These are phyloP conservation scores for Gossypium stocksii DNA, from an alignment of 345 rosid species.

Conservation along the genomic window DNA sequence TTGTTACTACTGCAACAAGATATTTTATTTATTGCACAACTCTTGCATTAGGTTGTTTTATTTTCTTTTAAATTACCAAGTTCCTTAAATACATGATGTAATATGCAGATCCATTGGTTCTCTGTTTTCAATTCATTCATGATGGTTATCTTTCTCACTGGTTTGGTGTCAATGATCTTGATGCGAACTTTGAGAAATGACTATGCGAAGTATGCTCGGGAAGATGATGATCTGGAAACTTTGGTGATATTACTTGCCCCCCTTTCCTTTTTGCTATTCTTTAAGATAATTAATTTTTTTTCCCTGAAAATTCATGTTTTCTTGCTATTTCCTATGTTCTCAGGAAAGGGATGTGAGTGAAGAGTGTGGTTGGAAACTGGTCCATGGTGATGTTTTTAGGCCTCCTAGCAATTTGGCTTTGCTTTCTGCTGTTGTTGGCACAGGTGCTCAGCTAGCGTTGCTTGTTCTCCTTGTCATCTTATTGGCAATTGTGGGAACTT, in stretches of 20 bases:
- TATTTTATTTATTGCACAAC: background rate
- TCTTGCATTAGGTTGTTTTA: background rate
- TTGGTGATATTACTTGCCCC: conserved; percentile 46
- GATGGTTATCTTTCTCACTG: conserved; percentile 99
- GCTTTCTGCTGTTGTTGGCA: conserved; percentile 92
- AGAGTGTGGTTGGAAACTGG: conserved; percentile 98
- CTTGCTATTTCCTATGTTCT: conserved; percentile 8
- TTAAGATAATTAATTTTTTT: background rate
- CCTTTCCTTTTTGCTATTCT: background rate
- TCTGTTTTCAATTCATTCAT: conserved; percentile 96
- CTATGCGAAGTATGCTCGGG: conserved; percentile 93
- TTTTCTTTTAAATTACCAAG: background rate
- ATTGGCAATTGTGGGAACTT: conserved; percentile 84
- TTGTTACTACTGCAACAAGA: background rate
- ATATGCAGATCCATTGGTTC: conserved; percentile 94
- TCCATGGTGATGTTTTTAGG: conserved; percentile 96
- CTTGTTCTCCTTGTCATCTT: conserved; percentile 92
- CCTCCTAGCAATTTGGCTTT: conserved; percentile 62
- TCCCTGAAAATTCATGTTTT: conserved; percentile 12
- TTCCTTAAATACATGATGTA: conserved; percentile 10
- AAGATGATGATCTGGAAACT: conserved; percentile 91
- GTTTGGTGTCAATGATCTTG: conserved; percentile 95
- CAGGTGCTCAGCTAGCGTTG: conserved; percentile 90
- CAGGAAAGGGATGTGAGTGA: conserved; percentile 99
- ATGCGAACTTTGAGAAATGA: conserved; percentile 95